Conservation (phyloP, 495 filamentous ascomycete genomes). For the Talaromyces liani region DNA sequence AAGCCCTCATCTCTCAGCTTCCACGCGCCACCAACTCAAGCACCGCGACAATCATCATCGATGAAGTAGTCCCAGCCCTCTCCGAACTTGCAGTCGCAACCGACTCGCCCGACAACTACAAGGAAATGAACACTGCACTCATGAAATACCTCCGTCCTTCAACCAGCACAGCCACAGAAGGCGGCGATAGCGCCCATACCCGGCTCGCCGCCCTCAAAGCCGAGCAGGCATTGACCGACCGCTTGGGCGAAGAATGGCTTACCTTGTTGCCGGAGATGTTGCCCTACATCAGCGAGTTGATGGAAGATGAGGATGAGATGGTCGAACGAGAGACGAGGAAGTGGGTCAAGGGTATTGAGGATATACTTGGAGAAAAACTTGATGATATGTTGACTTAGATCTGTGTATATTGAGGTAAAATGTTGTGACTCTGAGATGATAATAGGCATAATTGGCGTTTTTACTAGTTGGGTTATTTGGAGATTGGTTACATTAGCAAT, state of each 20-base stretch:
- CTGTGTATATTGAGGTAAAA: background rate
- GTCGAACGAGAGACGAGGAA: constrained; percentile 81
- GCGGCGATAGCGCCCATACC: constrained; percentile 37
- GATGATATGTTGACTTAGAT: constrained; percentile 78
- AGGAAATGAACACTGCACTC: constrained; percentile 69
- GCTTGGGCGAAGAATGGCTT: constrained; percentile 88
- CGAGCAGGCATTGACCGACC: constrained; percentile 67
- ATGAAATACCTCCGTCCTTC: constrained; percentile 71
- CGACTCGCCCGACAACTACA: constrained; percentile 80
- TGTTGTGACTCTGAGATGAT: background rate
- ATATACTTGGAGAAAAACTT: constrained; percentile 76
- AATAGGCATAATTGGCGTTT: constrained; percentile 1
- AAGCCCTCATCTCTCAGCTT: constrained; percentile 63
- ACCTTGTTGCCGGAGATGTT: constrained; percentile 86
- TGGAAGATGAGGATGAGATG: constrained; percentile 90
- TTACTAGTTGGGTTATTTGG: background rate
- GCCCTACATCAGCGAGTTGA: constrained; percentile 84
- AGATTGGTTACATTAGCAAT: background rate
- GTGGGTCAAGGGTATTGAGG: constrained; percentile 85
- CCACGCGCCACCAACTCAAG: constrained; percentile 39
- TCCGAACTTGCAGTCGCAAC: constrained; percentile 70
- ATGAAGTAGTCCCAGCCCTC: constrained; percentile 49
- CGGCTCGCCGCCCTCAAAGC: constrained; percentile 73
- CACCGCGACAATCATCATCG: constrained; percentile 31
- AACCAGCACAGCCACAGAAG: constrained; percentile 43